phyloP scores from a whole-genome alignment of 257 asterid genomes.

The Solanum raphanifolium region DNA sequence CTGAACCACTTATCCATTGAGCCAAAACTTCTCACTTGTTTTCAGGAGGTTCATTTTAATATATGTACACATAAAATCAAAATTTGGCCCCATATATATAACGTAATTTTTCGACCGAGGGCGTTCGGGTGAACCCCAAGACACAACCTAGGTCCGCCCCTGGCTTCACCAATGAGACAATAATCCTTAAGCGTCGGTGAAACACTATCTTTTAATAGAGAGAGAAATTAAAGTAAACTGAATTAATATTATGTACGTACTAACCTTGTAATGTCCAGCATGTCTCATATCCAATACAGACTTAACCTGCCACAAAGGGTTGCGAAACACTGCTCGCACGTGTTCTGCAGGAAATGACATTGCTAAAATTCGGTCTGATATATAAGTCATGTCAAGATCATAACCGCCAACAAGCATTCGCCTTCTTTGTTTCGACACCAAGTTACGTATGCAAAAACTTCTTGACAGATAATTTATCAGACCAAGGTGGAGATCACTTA shows the following conservation, averaged over 20 bases:
- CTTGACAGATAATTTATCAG: conserved; percentile 33
- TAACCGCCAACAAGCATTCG: conserved; percentile 74
- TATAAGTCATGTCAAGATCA: conserved; percentile 84
- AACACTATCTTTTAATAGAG: too few relatives aligned
- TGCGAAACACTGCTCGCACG: conserved; percentile 70
- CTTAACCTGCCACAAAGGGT: conserved; percentile 87
- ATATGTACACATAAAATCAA: too few relatives aligned
- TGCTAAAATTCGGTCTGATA: conserved; percentile 54
- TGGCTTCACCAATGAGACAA: neutral
- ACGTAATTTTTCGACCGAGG: too few relatives aligned
- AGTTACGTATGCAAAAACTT: conserved; percentile 45
- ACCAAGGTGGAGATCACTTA: conserved; percentile 13
- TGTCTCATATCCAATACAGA: conserved; percentile 69
- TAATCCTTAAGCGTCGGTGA: too few relatives aligned
- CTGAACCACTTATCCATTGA: too few relatives aligned
- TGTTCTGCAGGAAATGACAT: conserved; percentile 84
- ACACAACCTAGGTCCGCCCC: too few relatives aligned
- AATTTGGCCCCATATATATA: too few relatives aligned
- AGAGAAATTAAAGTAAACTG: neutral
- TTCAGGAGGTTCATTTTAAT: too few relatives aligned
- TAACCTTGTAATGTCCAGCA: conserved; percentile 59
- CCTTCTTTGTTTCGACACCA: conserved; percentile 66
- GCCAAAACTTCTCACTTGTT: too few relatives aligned
- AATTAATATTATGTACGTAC: neutral
- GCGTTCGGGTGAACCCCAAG: too few relatives aligned